phyloP scores from a whole-genome alignment of 768 basidiomycete species.

The Amanita brunnescens region DNA sequence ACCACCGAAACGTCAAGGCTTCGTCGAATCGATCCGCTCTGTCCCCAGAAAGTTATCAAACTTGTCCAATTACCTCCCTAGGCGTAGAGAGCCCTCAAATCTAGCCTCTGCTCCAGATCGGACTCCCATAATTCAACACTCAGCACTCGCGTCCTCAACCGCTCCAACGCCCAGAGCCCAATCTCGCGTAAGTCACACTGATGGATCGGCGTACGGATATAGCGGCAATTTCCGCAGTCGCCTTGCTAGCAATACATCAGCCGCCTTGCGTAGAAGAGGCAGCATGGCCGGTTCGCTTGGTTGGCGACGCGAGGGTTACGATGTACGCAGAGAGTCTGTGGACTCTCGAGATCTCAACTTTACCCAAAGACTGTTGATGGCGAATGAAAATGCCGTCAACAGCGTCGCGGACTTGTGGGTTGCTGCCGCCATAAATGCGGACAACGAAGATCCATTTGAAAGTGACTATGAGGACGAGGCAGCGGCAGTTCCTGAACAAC shows the following conservation, averaged over 20 bases:
- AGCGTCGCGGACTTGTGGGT: conserved; percentile 97
- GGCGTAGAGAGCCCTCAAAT: conserved; percentile 23
- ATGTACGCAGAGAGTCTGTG: conserved; percentile 31
- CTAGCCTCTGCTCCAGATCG: conserved; percentile 27
- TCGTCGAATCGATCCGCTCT: conserved; percentile 36
- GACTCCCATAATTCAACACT: conserved; percentile 26
- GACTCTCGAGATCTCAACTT: conserved; percentile 63
- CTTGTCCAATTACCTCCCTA: conserved; percentile 54
- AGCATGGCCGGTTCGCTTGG: conserved; percentile 48
- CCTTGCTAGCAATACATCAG: conserved; percentile 36
- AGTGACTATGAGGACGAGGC: conserved; percentile 34
- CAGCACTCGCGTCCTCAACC: conserved; percentile 35
- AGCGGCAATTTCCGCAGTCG: conserved; percentile 46
- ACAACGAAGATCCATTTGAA: conserved; percentile 79
- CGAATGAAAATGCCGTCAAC: conserved; percentile 91
- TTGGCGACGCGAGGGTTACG: conserved; percentile 39
- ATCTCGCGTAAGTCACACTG: conserved; percentile 49
- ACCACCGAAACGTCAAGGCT: conserved; percentile 27
- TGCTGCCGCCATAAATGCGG: conserved; percentile 91
- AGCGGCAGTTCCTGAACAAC: neutral
- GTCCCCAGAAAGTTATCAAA: conserved; percentile 50
- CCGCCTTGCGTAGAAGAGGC: conserved; percentile 36
- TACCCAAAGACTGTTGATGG: conserved; percentile 80
- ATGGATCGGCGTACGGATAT: conserved; percentile 81
- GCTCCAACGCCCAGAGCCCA: conserved; percentile 36